Base-by-base conservation (phyloP, 345 rosid species). In the Eucalyptus fibrosa region DNA sequence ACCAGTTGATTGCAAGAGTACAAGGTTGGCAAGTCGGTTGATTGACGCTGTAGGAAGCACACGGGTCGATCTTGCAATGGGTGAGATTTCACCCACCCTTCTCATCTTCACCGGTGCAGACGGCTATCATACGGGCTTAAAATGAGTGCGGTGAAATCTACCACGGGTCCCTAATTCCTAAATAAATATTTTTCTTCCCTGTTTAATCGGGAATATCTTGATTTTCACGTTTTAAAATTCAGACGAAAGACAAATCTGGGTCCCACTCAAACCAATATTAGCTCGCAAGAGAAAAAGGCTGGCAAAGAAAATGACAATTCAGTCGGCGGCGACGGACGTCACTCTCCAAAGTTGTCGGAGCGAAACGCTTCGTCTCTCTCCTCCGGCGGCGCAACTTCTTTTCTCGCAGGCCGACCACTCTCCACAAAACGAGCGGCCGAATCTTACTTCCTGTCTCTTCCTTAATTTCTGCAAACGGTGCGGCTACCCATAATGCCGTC, bases 221-320 rank as follows among this genome's bases (percentile, higher is more conserved):
- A n/a, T n/a, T n/a, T n/a, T n/a, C n/a, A n/a, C n/a, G n/a, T n/a
- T n/a, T n/a, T n/a, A n/a, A n/a, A n/a, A n/a, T n/a, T n/a, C n/a
- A n/a, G 1, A 6, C 19, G 53, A 50, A 50, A 6, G 56, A 18
- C 23, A 51, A 18, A 7, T 0, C 0, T 51, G 1, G 59, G 59
- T 53, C 59, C 59, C 59, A 4, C 59, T 53, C 59, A 4, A 53
- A 0, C 59, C 59, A 26, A 59, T 26, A 26, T 24, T 59, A 11
- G 65, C n/a, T 59, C n/a, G n/a, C 65, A 0, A 59, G n/a, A 28
- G 65, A 26, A 59, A 19, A 59, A 59, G 65, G 28, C 30, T 24
- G 65, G 65, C 23, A 59, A 12, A 59, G 30, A 59, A 59, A 59
- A 26, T 26, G 65, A 59, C 65, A 59, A 60, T 13, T 28, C 67